A percentile compares a stretch with the other conserved stretches of the same genome.
Conservation (phyloP, 225 moss, liverwort and hornwort genomes). For the Rhytidiadelphus loreus region DNA sequence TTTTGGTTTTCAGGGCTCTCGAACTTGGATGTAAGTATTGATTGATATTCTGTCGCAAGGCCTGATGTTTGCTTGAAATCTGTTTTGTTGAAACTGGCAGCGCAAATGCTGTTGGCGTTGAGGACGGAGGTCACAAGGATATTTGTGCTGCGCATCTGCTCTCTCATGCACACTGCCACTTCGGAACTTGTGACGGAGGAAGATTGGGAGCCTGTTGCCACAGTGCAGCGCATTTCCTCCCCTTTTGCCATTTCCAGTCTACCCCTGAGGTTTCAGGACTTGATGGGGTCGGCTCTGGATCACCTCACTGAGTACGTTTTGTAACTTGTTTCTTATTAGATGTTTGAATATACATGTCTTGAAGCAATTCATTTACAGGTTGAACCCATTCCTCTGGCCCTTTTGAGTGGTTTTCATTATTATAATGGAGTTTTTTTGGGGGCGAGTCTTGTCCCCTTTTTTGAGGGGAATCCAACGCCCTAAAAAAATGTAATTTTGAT, state of each 20-base stretch:
- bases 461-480: not conserved
- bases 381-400: not conserved
- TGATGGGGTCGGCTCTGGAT: constrained; percentile 78
- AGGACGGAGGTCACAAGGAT: constrained; percentile 84
- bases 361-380: not conserved
- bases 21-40: not conserved
- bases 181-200: constrained; percentile 71
- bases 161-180: constrained; percentile 75
- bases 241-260: constrained; percentile 80
- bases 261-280: constrained; percentile 70
- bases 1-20: not conserved
- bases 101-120: constrained; percentile 82
- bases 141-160: constrained; percentile 81
- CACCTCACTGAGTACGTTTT: constrained; percentile 67
- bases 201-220: constrained; percentile 86
- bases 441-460: not conserved
- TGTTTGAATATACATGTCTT: not conserved
- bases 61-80: not conserved
- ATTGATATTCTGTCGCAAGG: not conserved
- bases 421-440: too few relatives aligned
- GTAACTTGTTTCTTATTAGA: not conserved
- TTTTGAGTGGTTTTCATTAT: not conserved
- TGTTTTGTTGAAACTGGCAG: constrained; percentile 31
- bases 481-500: not conserved
- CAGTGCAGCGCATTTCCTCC: constrained; percentile 67